Base-by-base conservation (phyloP, 2,329 filamentous ascomycete genomes). In the Didymella lethalis region DNA sequence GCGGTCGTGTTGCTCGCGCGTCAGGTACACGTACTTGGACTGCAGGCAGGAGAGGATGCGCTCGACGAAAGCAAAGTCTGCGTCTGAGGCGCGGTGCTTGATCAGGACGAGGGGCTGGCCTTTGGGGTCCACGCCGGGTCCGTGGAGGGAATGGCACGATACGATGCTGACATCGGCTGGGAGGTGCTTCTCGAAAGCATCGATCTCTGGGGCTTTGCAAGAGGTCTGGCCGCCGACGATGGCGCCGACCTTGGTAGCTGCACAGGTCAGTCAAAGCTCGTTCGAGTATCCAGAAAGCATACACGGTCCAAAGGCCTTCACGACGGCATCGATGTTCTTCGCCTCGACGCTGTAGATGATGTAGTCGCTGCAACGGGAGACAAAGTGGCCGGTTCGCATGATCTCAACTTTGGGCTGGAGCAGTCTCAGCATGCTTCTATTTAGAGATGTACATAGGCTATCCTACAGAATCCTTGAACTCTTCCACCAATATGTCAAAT, bases 311-410 rank as follows among this genome's bases (percentile, higher is more conserved):
- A 92, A 99, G 71, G 90, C 84, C 63, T 89, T 90, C 72, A 97
- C 95, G 70, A 97, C 91, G 67, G 85, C 86, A 75, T 92, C 90
- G 78, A 99, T 96, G 66, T 89, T 86, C 70, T 93, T 92, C 62
- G 95, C 95, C 80, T 98, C 94, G 78, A 99, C 95, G 79, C 91
- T 96, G 85, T 99, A 99, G 76, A 99, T 93, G 81, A 97, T 97
- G 79, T 93, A 98, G 84, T 98, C 94, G 88, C 93, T 97, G 79
- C 89, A 88, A 80, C 95, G 89, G 70, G 95, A 97, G 71, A 99
- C 95, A 77, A 94, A 86, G 81, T 98, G 93, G 71, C 96, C 96
- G 86, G 97, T 97, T 77, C 87, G 89, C 77, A 94, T 88, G 72
- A 99, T 95, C 79, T 91, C 88, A 83, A 99, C 82, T 70, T 81